These are phyloP conservation scores for Condylostoma magnum DNA, from an alignment of 169 alveolate genomes.

Conservation along the genomic window DNA sequence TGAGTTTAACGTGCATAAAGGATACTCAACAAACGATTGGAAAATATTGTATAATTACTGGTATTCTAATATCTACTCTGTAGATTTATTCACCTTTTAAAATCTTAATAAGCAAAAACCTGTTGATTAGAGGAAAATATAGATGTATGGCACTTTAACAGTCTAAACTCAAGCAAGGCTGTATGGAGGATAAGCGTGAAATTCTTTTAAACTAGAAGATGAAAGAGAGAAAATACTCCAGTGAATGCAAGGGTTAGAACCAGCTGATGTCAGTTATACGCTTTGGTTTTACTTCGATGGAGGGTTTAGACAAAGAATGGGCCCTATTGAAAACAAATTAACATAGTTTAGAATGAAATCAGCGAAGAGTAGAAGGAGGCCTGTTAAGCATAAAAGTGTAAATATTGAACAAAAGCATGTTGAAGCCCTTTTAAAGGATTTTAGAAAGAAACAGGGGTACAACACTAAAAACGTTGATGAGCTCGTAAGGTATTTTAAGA, in stretches of 20 bases:
- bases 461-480: too few relatives aligned
- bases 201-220: neutral
- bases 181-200: conserved; percentile 16
- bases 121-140: neutral
- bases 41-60: conserved; percentile 1
- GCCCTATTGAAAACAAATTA: too few relatives aligned
- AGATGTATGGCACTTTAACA: neutral
- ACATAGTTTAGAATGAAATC: too few relatives aligned
- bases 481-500: too few relatives aligned
- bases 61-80: neutral
- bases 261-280: conserved; percentile 17
- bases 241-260: conserved; percentile 5
- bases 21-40: conserved; percentile 5
- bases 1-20: conserved; percentile 19
- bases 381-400: too few relatives aligned
- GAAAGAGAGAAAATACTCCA: conserved; percentile 21
- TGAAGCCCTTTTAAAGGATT: too few relatives aligned
- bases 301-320: neutral
- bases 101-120: neutral
- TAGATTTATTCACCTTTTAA: neutral
- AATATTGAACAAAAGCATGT: too few relatives aligned
- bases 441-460: too few relatives aligned
- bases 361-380: too few relatives aligned
- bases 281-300: conserved; percentile 20
- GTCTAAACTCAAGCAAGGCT: neutral